phyloP scores from a whole-genome alignment of 352 stramenopile species.

The Phytophthora aleatoria region DNA sequence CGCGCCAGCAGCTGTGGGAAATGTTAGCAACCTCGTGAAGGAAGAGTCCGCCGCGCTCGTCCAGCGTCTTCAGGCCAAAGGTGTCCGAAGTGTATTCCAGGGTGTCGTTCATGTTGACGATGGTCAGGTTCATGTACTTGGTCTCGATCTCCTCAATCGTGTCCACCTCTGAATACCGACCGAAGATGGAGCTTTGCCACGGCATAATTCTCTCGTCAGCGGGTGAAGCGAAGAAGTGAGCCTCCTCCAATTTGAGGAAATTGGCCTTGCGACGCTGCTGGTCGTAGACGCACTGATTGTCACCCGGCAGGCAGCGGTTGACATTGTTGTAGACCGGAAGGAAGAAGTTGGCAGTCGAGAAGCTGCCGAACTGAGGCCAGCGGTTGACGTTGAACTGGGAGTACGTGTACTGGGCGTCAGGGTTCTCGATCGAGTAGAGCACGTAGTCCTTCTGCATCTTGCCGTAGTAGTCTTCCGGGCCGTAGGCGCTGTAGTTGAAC shows the following conservation, averaged over 20 bases:
- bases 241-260: conserved; percentile 9
- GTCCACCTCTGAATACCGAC: conserved; percentile 42
- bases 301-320: conserved; percentile 22
- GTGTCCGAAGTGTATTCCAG: conserved; percentile 43
- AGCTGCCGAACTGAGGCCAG: conserved; percentile 32
- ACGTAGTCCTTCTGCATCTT: conserved; percentile 47
- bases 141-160: conserved; percentile 38
- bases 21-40: conserved; percentile 29
- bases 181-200: conserved; percentile 48
- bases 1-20: conserved; percentile 8
- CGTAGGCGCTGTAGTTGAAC: conserved; percentile 32
- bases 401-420: conserved; percentile 31
- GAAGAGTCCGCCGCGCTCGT: conserved; percentile 36
- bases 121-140: conserved; percentile 33
- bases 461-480: conserved; percentile 25
- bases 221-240: conserved; percentile 47
- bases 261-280: background rate
- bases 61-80: conserved; percentile 41
- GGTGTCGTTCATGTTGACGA: conserved; percentile 41
- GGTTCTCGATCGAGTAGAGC: conserved; percentile 33
- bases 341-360: conserved; percentile 6
- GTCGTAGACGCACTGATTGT: background rate
- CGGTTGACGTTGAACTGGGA: conserved; percentile 37
- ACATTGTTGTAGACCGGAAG: background rate
- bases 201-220: conserved; percentile 40